Base-by-base conservation (phyloP, 306 rosid genomes). In the Inga leiocalycina region DNA sequence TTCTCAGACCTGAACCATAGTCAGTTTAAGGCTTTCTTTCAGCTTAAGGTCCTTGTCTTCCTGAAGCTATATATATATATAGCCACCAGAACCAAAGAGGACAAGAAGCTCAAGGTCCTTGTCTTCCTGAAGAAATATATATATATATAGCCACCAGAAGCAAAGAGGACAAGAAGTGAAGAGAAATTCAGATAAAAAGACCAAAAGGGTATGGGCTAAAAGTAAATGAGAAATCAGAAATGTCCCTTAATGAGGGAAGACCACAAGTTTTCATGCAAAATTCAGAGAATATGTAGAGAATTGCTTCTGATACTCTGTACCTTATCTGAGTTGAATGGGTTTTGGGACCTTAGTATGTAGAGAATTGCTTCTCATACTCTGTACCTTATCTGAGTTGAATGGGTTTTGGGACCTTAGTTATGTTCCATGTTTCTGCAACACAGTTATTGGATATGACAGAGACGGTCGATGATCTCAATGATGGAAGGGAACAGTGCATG, bases 141-240 rank as follows among this genome's bases (percentile, higher is more conserved):
- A 71, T 27, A 27, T 71, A 68, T 68, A 71, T 64, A 85, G 64
- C 86, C 85, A 84, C 39, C 72, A 84, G 81, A 89, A 81, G 80
- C 82, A 83, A 91, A 88, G 87, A 91, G 88, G 87, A 91, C 84
- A 71, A 85, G 81, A 91, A 86, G 88, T 72, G 89, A 82, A 87
- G 83, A 88, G 84, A 79, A 39, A 20, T 56, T 80, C 77, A 86
- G 95, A 87, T 80, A 90, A 78, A 80, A 57, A 86, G 70, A 84
- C 82, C 93, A 91, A 88, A 83, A 17, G 88, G 91, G 94, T 88
- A 93, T 92, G 99, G 99, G 97, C 87, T 72, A 78, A 84, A 84
- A 88, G 67, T 84, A 84, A 88, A 80, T 85, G 87, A 75, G 86
- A 89, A 88, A 80, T 85, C 86, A 75, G 86, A 89, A 91, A 82